These are phyloP conservation scores for Schoenoplectus tabernaemontani DNA, from an alignment of 202 grass and related monocot genomes.

Conservation along the genomic window DNA sequence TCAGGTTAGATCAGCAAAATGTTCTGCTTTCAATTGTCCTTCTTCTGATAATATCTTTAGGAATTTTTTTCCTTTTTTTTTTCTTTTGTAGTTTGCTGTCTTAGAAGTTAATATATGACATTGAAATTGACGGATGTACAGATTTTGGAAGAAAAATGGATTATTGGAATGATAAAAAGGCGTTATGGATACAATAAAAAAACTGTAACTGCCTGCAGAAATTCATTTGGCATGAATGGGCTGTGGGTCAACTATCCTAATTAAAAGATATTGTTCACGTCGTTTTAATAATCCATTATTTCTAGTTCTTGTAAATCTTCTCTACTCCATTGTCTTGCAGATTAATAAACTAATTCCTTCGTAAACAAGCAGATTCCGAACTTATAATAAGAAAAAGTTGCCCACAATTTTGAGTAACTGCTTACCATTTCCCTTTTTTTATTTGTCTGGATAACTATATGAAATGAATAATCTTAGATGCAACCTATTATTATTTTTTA, in stretches of 20 bases:
- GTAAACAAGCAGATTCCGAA: too few relatives aligned
- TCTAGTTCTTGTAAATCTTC: too few relatives aligned
- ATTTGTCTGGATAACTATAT: background rate
- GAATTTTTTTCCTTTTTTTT: background rate
- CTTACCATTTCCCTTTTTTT: background rate
- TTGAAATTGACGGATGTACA: background rate
- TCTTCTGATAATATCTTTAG: background rate
- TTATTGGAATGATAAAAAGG: background rate
- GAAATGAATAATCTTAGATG: background rate
- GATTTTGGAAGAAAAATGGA: background rate
- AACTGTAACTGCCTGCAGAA: background rate
- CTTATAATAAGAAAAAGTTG: background rate
- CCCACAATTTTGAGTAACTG: background rate
- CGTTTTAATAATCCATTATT: too few relatives aligned
- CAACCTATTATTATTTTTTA: too few relatives aligned
- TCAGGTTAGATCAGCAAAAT: conserved; percentile 33
- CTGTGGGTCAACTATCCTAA: background rate
- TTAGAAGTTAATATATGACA: background rate
- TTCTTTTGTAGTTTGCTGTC: background rate
- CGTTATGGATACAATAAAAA: background rate
- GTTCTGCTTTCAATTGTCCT: background rate
- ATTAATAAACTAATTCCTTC: too few relatives aligned
- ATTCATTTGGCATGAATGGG: background rate
- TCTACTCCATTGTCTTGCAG: too few relatives aligned
- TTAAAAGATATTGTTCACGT: too few relatives aligned